Base-by-base conservation (phyloP, 75 land plant genomes). In the Azolla pinnata region DNA sequence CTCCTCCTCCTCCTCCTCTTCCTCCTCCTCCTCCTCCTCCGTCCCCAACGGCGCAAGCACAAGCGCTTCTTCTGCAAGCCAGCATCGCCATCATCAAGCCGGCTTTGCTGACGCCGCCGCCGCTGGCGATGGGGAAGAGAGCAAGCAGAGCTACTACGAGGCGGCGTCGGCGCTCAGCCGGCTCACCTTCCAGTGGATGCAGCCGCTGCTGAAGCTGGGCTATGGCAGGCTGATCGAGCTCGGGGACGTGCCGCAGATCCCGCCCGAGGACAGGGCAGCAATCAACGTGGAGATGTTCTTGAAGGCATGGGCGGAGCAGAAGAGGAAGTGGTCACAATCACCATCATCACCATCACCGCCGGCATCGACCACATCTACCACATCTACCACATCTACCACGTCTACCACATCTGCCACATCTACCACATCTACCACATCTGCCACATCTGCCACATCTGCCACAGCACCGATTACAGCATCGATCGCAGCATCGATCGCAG, bases 121-220 rank as follows among this genome's bases (percentile, higher is more conserved):
- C 40, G 40, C 40, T 12, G 12, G 40, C 40, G 40, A 35, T 5
- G 40, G 40, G 12, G 40, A 35, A 35, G 40, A 12, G 40, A 12
- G 40, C 10, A 12, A 35, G 12, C 40, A 5, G 12, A 12, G 35
- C 34, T 51, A 53, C 14, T 25, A 63, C 18, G 14, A 23, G 14
- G 48, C 56, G 21, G 74, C 76, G 26, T 23, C 66, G 21, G 53
- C 69, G 12, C 23, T 78, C 9, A 76, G 79, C 56, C 78, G 66
- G 2, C 20, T 83, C 29, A 66, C 81, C 7, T 87, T 87, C 64
- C 72, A 76, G 29, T 87, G 90, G 90, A 46, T 86, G 10, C 67
- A 80, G 60, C 62, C 78, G 14, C 57, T 86, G 32, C 77, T 83
- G 18, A 4, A 57, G 7, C 53, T 73, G 23, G 91, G 91, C 20